phyloP scores from a whole-genome alignment of 2,329 filamentous ascomycete species.

The Alternaria sp. region DNA sequence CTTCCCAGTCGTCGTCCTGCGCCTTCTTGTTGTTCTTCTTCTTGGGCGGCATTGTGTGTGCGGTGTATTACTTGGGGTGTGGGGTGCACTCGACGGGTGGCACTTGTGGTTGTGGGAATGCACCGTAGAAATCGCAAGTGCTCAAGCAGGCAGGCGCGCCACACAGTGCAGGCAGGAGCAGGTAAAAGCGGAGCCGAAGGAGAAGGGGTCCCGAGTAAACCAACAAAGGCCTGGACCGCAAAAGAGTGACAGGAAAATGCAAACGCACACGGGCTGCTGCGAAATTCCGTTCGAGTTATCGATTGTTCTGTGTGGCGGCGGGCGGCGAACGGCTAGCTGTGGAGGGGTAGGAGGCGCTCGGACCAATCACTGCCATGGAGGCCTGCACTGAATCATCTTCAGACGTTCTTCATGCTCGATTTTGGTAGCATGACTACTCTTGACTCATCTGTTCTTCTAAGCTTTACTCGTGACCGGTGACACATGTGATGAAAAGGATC shows the following conservation, averaged over 20 bases:
- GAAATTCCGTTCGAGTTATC: constrained; percentile 31
- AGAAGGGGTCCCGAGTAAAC: constrained; percentile 27
- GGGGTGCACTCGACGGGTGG: background rate
- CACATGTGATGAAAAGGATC: background rate
- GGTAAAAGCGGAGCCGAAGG: constrained; percentile 14
- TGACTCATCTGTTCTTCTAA: background rate
- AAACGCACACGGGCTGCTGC: constrained; percentile 25
- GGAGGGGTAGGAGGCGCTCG: constrained; percentile 19
- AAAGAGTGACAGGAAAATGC: constrained; percentile 33
- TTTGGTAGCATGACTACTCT: background rate
- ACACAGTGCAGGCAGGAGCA: background rate
- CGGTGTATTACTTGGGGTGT: background rate
- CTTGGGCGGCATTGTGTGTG: constrained; percentile 80
- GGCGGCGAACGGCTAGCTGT: constrained; percentile 11
- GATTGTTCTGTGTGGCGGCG: constrained; percentile 21
- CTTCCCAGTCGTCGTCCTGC: constrained; percentile 94
- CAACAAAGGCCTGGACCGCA: constrained; percentile 34
- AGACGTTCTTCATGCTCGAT: background rate
- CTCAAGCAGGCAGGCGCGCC: background rate
- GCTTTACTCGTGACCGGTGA: background rate
- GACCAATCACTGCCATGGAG: background rate
- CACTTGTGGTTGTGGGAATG: background rate
- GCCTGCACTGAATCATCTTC: background rate
- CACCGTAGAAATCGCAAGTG: background rate
- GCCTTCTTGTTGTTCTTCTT: constrained; percentile 91